Evolutionary conservation across 108 stramenopile species (phyloP).

Genomic region (Nitzschia inconspicua): DNA sequence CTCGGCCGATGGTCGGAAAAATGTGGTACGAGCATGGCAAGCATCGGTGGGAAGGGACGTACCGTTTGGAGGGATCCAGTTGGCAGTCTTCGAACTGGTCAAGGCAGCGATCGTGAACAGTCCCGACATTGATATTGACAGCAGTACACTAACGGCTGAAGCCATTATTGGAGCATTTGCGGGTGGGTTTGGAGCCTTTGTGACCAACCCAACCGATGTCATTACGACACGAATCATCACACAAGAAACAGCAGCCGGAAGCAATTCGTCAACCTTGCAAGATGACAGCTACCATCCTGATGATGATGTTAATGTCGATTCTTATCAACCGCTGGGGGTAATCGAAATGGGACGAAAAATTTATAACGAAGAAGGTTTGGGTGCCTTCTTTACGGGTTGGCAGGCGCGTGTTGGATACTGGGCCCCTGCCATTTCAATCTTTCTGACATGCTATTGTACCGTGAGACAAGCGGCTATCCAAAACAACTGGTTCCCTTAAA

Average conservation of each 20-base stretch:
- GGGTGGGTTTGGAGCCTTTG: constrained; percentile 25
- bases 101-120: constrained; percentile 26
- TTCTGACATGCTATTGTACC: constrained; percentile 34
- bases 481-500: constrained; percentile 12
- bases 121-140: constrained; percentile 29
- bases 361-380: constrained; percentile 23
- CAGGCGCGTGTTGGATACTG: constrained; percentile 30
- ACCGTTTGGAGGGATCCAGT: constrained; percentile 37
- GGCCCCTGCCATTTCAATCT: constrained; percentile 38
- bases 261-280: background rate
- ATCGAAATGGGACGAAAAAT: constrained; percentile 12
- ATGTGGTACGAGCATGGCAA: constrained; percentile 25
- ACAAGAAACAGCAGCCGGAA: constrained; percentile 7
- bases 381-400: constrained; percentile 30
- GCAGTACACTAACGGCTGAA: constrained; percentile 26
- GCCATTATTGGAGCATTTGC: constrained; percentile 33
- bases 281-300: background rate
- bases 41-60: constrained; percentile 25
- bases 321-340: background rate
- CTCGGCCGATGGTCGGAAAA: constrained; percentile 9
- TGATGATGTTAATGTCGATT: background rate
- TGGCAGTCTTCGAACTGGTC: constrained; percentile 34
- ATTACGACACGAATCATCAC: constrained; percentile 38
- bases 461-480: constrained; percentile 25
- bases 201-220: constrained; percentile 33